Conservation (phyloP, 1,284 basidiomycete species). For the Cryptococcus jaspeensis region DNA sequence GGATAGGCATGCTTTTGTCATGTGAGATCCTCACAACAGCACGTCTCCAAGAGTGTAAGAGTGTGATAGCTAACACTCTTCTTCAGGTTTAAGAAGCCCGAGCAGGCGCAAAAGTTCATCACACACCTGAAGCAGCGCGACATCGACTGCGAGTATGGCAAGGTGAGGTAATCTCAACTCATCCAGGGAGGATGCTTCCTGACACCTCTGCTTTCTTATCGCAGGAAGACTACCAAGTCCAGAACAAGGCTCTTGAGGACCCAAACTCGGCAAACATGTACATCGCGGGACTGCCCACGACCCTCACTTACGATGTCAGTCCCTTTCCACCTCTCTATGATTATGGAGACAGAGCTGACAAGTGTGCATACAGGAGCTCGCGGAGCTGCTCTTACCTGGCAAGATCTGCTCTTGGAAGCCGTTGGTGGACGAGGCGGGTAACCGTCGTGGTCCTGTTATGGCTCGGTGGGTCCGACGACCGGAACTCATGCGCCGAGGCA, state of each 20-base stretch:
- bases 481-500: not conserved
- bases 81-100: slow-evolving; percentile 28
- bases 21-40: slow-evolving; percentile 16
- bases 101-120: slow-evolving; percentile 30
- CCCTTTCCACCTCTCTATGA: not conserved
- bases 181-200: not conserved
- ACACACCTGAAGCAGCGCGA: slow-evolving; percentile 13
- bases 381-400: slow-evolving; percentile 25
- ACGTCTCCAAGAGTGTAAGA: not conserved
- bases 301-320: slow-evolving; percentile 29
- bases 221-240: slow-evolving; percentile 41
- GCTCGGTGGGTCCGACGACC: slow-evolving; percentile 25
- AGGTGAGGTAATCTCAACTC: slow-evolving; percentile 17
- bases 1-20: slow-evolving; percentile 33
- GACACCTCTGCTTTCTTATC: not conserved
- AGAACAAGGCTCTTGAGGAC: slow-evolving; percentile 40
- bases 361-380: slow-evolving; percentile 22
- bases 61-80: not conserved
- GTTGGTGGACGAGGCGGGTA: slow-evolving; percentile 30
- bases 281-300: slow-evolving; percentile 36
- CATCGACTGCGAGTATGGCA: slow-evolving; percentile 31
- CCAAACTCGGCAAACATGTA: slow-evolving; percentile 42
- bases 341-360: slow-evolving; percentile 9
- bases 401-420: slow-evolving; percentile 34
- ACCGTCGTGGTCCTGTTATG: slow-evolving; percentile 37